phyloP scores from a whole-genome alignment of 2,329 filamentous ascomycete species.

The Arthrobotrys conoides region DNA sequence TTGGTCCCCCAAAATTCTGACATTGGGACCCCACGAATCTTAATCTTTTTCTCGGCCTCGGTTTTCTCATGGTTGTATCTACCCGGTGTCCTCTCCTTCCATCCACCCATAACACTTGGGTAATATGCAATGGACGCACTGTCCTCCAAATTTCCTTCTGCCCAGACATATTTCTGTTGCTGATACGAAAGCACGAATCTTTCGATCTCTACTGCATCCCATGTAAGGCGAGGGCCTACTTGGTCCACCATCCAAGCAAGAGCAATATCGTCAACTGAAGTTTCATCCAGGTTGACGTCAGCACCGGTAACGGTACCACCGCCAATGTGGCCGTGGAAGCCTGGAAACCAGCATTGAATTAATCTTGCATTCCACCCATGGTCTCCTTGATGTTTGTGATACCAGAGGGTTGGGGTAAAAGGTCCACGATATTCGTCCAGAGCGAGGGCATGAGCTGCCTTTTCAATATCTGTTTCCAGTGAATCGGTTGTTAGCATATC shows the following conservation, averaged over 20 bases:
- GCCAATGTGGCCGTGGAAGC: constrained; percentile 69
- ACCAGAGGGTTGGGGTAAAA: constrained; percentile 73
- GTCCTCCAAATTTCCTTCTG: constrained; percentile 29
- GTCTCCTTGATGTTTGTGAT: constrained; percentile 63
- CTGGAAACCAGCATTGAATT: constrained; percentile 70
- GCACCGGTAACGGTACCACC: constrained; percentile 65
- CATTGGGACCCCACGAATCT: not conserved
- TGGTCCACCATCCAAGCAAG: constrained; percentile 51
- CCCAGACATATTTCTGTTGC: constrained; percentile 11
- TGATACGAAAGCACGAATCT: constrained; percentile 22
- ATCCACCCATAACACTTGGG: constrained; percentile 21
- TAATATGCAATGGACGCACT: constrained; percentile 30
- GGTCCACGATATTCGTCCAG: constrained; percentile 73
- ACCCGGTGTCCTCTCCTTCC: constrained; percentile 30
- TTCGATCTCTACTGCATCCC: constrained; percentile 20
- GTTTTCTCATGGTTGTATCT: constrained; percentile 37
- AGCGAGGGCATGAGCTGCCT: constrained; percentile 75
- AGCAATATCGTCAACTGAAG: constrained; percentile 36
- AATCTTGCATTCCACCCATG: constrained; percentile 32
- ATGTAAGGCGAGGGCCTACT: constrained; percentile 22
- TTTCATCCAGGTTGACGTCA: constrained; percentile 12
- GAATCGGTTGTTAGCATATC: not conserved
- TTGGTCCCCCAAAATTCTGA: constrained; percentile 37
- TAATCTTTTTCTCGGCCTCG: constrained; percentile 18
- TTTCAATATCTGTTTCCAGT: constrained; percentile 68